Percentiles rank a stretch among this genome's conserved stretches.
Conservation (phyloP, 441 rosid genomes). For the Pelargonium cotyledonis region DNA sequence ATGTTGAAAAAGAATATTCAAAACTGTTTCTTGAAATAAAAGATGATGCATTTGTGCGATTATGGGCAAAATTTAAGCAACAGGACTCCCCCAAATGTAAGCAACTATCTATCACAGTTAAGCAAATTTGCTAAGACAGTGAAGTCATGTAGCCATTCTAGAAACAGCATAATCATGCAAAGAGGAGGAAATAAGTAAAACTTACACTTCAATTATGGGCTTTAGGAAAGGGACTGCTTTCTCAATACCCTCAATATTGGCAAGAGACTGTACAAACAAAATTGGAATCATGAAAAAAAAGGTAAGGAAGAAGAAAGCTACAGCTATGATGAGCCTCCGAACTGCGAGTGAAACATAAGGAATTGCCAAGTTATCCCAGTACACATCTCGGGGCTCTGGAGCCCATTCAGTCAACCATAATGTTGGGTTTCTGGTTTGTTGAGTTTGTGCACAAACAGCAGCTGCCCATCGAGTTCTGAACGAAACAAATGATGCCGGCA, state of each 20-base stretch:
- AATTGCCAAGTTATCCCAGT: constrained; percentile 79
- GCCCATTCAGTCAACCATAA: constrained; percentile 96
- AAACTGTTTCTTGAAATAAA: neutral
- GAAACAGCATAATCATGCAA: neutral
- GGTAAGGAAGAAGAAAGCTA: constrained; percentile 87
- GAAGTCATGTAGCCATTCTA: neutral
- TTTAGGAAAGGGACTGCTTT: constrained; percentile 60
- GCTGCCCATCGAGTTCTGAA: constrained; percentile 95
- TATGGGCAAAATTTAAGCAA: too few species aligned
- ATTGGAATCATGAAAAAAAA: constrained; percentile 94
- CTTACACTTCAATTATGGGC: constrained; percentile 61
- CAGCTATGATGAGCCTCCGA: constrained; percentile 60
- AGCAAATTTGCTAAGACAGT: too few species aligned
- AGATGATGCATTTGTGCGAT: too few species aligned
- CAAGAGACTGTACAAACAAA: constrained; percentile 81
- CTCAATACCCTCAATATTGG: constrained; percentile 77
- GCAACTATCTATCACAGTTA: too few species aligned
- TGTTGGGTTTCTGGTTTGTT: constrained; percentile 84
- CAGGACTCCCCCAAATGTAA: too few species aligned
- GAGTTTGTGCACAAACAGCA: constrained; percentile 96
- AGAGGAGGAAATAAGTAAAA: constrained; percentile 16
- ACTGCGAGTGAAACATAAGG: constrained; percentile 74
- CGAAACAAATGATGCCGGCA: constrained; percentile 96
- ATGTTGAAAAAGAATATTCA: neutral
- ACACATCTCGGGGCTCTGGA: constrained; percentile 89